Conservation (phyloP, 768 basidiomycete species). For the Macrocybe gigantea region DNA sequence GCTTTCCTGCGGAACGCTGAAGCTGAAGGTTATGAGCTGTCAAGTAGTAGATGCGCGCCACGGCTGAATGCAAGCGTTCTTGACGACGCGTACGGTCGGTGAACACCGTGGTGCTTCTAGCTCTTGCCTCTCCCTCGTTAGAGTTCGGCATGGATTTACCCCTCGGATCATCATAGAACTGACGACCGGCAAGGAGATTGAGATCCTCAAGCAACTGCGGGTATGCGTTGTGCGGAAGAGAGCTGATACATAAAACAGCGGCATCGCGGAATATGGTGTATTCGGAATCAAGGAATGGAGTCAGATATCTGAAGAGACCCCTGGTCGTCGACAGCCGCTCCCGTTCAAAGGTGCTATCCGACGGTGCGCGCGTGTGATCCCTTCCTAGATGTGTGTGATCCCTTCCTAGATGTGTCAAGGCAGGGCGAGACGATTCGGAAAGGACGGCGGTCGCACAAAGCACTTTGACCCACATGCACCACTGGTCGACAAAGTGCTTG, state of each 20-base stretch:
- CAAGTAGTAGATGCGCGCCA: constrained; percentile 84
- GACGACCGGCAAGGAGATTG: constrained; percentile 70
- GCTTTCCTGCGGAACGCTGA: constrained; percentile 60
- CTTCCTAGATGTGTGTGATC: constrained; percentile 56
- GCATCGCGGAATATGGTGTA: constrained; percentile 79
- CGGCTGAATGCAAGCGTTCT: constrained; percentile 77
- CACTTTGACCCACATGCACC: constrained; percentile 79
- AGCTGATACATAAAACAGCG: constrained; percentile 84
- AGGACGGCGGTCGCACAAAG: constrained; percentile 78
- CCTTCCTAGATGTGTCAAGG: constrained; percentile 48
- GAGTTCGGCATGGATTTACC: constrained; percentile 48
- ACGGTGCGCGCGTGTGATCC: constrained; percentile 65
- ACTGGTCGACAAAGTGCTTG: constrained; percentile 61
- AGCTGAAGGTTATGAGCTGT: constrained; percentile 75
- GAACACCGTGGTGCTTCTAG: constrained; percentile 38
- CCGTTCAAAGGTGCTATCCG: constrained; percentile 71
- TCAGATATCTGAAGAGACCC: constrained; percentile 78
- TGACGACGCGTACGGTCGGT: constrained; percentile 62
- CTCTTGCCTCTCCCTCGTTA: constrained; percentile 55
- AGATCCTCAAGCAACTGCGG: constrained; percentile 81
- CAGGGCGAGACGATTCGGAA: constrained; percentile 51
- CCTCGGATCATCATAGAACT: constrained; percentile 75
- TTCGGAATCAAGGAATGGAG: constrained; percentile 85
- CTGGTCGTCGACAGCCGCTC: constrained; percentile 80
- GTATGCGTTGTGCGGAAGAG: constrained; percentile 73